phyloP scores from a whole-genome alignment of 2,329 filamentous ascomycete species.

The Fusarium drepaniforme region DNA sequence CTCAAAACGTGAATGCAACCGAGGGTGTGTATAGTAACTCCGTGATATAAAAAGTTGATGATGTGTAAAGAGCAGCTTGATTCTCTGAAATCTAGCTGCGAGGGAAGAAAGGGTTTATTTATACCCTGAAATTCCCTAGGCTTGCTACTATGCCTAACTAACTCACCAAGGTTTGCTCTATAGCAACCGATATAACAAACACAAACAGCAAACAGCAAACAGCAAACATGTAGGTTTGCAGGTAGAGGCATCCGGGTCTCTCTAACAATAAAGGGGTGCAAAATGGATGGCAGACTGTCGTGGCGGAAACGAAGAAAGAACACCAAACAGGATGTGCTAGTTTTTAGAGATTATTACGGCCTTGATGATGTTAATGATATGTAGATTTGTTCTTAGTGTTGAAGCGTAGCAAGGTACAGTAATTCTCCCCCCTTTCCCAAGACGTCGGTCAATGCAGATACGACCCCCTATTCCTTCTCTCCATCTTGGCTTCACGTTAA shows the following conservation, averaged over 20 bases:
- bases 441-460: neutral
- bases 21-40: neutral
- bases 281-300: too few species aligned
- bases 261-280: neutral
- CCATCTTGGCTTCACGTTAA: neutral
- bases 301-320: neutral
- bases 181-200: too few species aligned
- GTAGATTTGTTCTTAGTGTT: neutral
- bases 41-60: neutral
- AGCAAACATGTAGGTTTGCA: too few species aligned
- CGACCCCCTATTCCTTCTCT: neutral
- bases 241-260: too few species aligned
- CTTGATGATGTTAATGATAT: neutral
- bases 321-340: accelerated
- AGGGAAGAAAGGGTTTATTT: too few species aligned
- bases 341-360: neutral
- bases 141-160: too few species aligned
- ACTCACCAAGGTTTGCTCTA: too few species aligned
- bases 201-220: too few species aligned
- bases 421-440: neutral
- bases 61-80: too few species aligned
- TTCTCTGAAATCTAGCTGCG: too few species aligned
- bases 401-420: neutral
- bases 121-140: too few species aligned
- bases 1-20: neutral